Conservation (phyloP, 805 yeast genomes). For the Cyberlindnera amylophila region DNA sequence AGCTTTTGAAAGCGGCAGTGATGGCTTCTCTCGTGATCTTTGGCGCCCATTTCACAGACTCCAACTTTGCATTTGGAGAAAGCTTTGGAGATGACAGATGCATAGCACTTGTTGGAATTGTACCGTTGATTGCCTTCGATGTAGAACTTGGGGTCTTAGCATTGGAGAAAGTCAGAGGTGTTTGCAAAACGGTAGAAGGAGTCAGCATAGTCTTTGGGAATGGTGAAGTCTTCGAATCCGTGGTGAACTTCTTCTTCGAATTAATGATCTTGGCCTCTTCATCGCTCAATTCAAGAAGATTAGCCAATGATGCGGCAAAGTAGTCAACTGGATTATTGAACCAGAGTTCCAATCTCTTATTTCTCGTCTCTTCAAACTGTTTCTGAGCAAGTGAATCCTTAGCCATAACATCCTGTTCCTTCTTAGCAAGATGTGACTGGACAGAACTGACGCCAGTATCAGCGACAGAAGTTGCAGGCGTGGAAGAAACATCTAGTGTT, state of each 20-base stretch:
- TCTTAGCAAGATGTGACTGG: constrained; percentile 21
- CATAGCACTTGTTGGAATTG: constrained; percentile 7
- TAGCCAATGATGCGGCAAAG: constrained; percentile 27
- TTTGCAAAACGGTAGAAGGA: constrained; percentile 28
- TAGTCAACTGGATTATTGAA: constrained; percentile 21
- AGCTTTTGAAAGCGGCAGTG: constrained; percentile 16
- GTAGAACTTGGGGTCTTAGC: constrained; percentile 27
- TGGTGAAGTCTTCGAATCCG: constrained; percentile 19
- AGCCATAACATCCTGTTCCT: constrained; percentile 23
- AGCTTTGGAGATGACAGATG: constrained; percentile 26
- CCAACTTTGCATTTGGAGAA: constrained; percentile 21
- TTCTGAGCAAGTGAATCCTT: constrained; percentile 20
- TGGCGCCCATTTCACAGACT: constrained; percentile 20
- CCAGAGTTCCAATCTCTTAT: constrained; percentile 24
- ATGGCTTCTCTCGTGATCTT: constrained; percentile 25
- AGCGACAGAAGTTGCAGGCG: constrained; percentile 7
- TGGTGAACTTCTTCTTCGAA: constrained; percentile 12
- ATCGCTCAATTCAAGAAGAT: constrained; percentile 23
- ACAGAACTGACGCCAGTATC: constrained; percentile 7
- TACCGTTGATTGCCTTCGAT: constrained; percentile 10
- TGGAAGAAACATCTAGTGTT: constrained; percentile 4
- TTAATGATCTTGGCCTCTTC: constrained; percentile 25
- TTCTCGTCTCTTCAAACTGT: constrained; percentile 18
- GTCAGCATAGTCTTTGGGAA: constrained; percentile 23
- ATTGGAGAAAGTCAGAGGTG: constrained; percentile 27